Evolutionary conservation across 345 rosid genomes (phyloP).

Genomic region (Salix purpurea): DNA sequence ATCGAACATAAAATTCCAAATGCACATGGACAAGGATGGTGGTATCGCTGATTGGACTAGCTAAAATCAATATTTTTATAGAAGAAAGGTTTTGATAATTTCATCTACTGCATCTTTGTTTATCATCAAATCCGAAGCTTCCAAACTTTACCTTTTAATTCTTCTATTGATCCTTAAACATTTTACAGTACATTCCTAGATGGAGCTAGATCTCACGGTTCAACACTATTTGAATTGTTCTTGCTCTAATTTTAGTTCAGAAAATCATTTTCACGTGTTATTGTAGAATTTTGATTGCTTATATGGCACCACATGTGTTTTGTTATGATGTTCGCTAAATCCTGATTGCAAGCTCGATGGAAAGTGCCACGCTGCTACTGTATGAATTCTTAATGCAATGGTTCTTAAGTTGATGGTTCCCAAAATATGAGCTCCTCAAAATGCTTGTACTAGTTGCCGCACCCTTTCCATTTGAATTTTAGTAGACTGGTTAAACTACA

Average conservation of each 20-base stretch:
- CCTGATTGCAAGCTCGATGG: not conserved
- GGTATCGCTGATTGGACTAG: not conserved
- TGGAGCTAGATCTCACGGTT: not conserved
- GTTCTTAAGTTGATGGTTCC: not conserved
- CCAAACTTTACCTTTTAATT: not conserved
- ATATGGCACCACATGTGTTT: not conserved
- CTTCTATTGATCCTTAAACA: not conserved
- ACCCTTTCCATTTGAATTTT: not conserved
- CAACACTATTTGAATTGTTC: not conserved
- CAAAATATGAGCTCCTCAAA: not conserved
- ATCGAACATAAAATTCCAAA: not conserved
- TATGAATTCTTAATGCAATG: not conserved
- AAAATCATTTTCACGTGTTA: not conserved
- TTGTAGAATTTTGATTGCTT: not conserved
- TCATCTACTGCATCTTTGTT: not conserved
- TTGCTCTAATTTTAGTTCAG: not conserved
- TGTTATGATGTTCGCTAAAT: not conserved
- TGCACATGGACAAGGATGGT: not conserved
- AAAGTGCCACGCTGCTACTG: not conserved
- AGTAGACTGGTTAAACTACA: not conserved
- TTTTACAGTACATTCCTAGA: not conserved
- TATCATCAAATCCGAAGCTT: not conserved
- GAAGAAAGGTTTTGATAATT: not conserved
- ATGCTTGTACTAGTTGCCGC: no score
- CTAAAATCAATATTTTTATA: not conserved